Conservation (phyloP, 371 early-diverging fungal species). For the Cladochytrium tenue region DNA sequence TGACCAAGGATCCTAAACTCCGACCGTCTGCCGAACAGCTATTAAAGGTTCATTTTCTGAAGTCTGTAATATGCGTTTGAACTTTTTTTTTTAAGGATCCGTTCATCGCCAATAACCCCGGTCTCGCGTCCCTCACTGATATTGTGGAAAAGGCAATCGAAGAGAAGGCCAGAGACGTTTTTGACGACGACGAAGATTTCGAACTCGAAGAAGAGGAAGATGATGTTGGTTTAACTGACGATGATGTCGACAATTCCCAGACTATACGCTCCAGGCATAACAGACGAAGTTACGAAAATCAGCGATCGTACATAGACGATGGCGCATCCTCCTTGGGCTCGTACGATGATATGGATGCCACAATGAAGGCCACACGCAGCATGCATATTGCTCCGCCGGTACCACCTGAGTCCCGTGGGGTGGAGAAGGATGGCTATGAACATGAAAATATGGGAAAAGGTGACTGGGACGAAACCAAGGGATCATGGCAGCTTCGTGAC, state of each 20-base stretch:
- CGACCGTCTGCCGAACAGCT: constrained; percentile 55
- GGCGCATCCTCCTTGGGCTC: background rate
- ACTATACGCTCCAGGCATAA: background rate
- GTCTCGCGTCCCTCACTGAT: constrained; percentile 25
- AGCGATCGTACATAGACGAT: background rate
- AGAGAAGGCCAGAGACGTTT: constrained; percentile 7
- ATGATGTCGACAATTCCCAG: background rate
- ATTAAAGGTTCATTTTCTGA: constrained; percentile 35
- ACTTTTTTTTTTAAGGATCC: constrained; percentile 33
- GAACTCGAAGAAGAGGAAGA: constrained; percentile 16
- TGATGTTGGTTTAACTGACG: constrained; percentile 4
- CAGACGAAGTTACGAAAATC: too few relatives aligned
- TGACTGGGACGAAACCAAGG: background rate
- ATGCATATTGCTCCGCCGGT: background rate
- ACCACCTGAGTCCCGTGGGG: background rate
- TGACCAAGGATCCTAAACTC: constrained; percentile 57
- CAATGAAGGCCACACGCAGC: constrained; percentile 8
- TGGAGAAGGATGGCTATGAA: background rate
- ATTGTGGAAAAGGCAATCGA: constrained; percentile 19
- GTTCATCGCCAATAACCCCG: constrained; percentile 37
- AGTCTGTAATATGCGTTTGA: background rate
- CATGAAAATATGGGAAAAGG: background rate
- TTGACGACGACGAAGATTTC: constrained; percentile 4
- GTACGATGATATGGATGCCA: constrained; percentile 4
- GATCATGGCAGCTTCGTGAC: background rate